Percentiles rank a stretch among this genome's conserved stretches.
These are phyloP conservation scores for Pythium aquatile DNA, from an alignment of 352 stramenopile species.

Conservation along the genomic window DNA sequence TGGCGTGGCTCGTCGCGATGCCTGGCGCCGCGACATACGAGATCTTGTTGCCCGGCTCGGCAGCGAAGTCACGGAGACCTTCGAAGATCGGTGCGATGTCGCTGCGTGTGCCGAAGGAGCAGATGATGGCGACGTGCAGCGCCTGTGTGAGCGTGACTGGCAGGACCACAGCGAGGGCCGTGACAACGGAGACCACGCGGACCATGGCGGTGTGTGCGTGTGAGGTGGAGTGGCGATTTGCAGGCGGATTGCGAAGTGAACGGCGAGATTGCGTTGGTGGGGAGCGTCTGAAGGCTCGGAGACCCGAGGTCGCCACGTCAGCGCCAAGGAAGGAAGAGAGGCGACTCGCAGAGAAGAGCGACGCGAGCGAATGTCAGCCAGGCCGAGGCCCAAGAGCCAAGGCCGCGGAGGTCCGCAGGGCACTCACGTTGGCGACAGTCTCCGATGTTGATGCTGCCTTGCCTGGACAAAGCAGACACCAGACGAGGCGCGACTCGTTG, in stretches of 20 bases:
- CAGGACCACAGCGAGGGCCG: conserved; percentile 6
- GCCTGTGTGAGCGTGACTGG: conserved; percentile 13
- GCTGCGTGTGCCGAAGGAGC: conserved; percentile 26
- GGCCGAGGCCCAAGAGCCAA: neutral
- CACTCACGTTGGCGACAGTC: neutral
- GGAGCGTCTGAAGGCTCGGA: neutral
- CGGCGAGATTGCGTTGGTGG: neutral
- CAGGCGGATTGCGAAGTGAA: conserved; percentile 1
- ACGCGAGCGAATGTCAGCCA: neutral
- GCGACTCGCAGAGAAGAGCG: neutral
- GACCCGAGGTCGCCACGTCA: neutral
- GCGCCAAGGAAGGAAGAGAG: neutral
- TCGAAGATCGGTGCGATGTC: conserved; percentile 29
- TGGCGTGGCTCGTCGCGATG: conserved; percentile 21
- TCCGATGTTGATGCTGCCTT: neutral
- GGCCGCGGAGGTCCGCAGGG: neutral
- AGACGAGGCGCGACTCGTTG: neutral
- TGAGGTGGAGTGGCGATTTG: neutral
- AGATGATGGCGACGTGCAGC: conserved; percentile 27
- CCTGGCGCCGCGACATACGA: conserved; percentile 23
- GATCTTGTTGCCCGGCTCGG: conserved; percentile 22
- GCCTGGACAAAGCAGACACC: neutral
- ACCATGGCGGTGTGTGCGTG: conserved; percentile 5
- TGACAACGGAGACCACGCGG: conserved; percentile 5
- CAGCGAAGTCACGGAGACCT: conserved; percentile 20